phyloP scores from a whole-genome alignment of 441 rosid genomes.

The Gossypium lobatum region DNA sequence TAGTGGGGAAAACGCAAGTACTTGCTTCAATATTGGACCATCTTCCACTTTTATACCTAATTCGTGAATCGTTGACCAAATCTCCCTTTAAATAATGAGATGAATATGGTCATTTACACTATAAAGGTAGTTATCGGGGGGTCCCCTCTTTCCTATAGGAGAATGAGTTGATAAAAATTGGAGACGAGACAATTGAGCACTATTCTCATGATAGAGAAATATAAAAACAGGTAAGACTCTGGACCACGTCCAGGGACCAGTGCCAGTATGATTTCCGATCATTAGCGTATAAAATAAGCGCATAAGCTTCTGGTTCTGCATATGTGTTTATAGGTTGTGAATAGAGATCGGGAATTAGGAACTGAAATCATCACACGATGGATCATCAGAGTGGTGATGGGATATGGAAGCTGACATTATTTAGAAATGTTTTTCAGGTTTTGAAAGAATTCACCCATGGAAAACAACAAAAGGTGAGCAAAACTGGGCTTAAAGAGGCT shows the following conservation, averaged over 20 bases:
- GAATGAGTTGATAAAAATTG: background rate
- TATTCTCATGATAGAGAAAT: background rate
- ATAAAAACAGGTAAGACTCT: background rate
- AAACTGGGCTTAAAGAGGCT: constrained; percentile 74
- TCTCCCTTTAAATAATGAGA: background rate
- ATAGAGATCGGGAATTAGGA: background rate
- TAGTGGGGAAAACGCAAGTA: background rate
- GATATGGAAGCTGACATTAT: background rate
- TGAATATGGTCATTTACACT: background rate
- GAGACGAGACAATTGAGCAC: background rate
- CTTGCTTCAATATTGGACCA: background rate
- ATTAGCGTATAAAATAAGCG: background rate
- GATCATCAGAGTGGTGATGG: background rate
- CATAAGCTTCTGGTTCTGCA: background rate
- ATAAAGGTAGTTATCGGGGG: background rate
- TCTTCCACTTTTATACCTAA: constrained; percentile 15
- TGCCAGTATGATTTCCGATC: background rate
- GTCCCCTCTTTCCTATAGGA: background rate
- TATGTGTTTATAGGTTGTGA: background rate
- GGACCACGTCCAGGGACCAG: background rate
- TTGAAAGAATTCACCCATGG: constrained; percentile 81
- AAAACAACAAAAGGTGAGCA: constrained; percentile 70
- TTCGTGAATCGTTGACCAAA: background rate
- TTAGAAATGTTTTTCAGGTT: constrained; percentile 36
- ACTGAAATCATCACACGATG: background rate